phyloP scores from a whole-genome alignment of 2,329 filamentous ascomycete species.

The Epichloe sp. region DNA sequence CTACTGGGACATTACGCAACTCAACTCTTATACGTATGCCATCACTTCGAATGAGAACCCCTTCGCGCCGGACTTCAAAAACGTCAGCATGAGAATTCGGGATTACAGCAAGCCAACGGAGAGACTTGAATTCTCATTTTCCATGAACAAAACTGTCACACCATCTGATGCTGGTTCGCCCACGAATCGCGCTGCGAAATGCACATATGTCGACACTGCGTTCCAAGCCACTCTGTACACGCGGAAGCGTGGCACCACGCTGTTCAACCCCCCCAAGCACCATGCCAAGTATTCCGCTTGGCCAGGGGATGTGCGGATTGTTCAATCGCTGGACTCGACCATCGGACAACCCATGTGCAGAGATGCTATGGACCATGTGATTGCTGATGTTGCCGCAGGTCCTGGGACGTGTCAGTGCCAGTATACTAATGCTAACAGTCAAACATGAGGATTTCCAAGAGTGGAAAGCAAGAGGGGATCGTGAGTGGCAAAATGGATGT shows the following conservation, averaged over 20 bases:
- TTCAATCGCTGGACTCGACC: conserved; percentile 30
- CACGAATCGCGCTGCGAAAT: conserved; percentile 34
- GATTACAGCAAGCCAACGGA: conserved; percentile 35
- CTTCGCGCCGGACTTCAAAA: conserved; percentile 42
- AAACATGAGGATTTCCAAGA: background rate
- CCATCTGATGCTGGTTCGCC: conserved; percentile 30
- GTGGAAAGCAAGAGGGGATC: background rate
- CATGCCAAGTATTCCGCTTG: conserved; percentile 23
- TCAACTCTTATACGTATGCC: conserved; percentile 28
- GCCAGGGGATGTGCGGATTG: conserved; percentile 45
- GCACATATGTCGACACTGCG: conserved; percentile 43
- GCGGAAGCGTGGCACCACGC: conserved; percentile 16
- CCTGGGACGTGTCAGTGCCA: conserved; percentile 24
- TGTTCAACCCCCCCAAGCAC: conserved; percentile 8
- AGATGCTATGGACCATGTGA: conserved; percentile 21
- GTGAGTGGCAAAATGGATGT: too few species aligned
- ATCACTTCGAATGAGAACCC: conserved; percentile 42
- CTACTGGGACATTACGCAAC: conserved; percentile 44
- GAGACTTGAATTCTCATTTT: conserved; percentile 44
- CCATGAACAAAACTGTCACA: conserved; percentile 37
- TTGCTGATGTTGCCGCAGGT: conserved; percentile 25
- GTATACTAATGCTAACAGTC: conserved; percentile 18
- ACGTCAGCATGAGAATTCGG: conserved; percentile 34
- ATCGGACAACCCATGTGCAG: conserved; percentile 40
- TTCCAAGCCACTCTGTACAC: conserved; percentile 49